Base-by-base conservation (phyloP, 2,329 filamentous ascomycete genomes). In the Pyrenophora graminea region DNA sequence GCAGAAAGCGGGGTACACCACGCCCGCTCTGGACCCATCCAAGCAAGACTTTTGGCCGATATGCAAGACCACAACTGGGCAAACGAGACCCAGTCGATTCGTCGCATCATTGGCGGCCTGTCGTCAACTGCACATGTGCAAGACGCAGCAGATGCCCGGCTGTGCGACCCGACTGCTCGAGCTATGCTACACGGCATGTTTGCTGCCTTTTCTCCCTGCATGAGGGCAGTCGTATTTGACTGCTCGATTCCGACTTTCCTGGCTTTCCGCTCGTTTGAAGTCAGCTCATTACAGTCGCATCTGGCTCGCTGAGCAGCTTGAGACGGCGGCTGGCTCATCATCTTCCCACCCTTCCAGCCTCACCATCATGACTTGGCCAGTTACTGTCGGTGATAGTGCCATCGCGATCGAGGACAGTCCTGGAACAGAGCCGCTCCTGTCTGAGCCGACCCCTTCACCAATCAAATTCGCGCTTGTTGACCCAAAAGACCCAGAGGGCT, bases 401-500 rank as follows among this genome's bases (percentile, higher is more conserved):
- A 48, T 54, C 45, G 54, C 52, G 12, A 42, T 48, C 25, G 51
- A 58, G 27, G 41, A 52, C 38, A 51, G n/a, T 10, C 40, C 47
- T 9, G 41, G 43, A n/a, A 54, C 61, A 19, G 43, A 53, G 2
- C 34, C 48, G 3, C 39, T 37, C 31, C 17, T 41, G 1, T 27
- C 25, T 18, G 31, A 54, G 12, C 18, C 25, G 31, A n/a, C 45
- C 6, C 23, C 47, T 13, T 32, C 17, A 30, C 37, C 34, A 39
- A 19, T 38, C 8, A 49, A 59, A 13, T 31, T 48, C 19, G 31
- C 58, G 39, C 47, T 53, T 2, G 37, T 48, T 19, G 61, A 66
- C 39, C 47, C 59, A 39, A 61, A 55, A 41, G 68, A 71, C 43
- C 67, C 67, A 6, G 66, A 69, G 39, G 53, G 59, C 36, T 68